Conservation (phyloP, 2,329 filamentous ascomycete species). For the Colletotrichum godetiae region DNA sequence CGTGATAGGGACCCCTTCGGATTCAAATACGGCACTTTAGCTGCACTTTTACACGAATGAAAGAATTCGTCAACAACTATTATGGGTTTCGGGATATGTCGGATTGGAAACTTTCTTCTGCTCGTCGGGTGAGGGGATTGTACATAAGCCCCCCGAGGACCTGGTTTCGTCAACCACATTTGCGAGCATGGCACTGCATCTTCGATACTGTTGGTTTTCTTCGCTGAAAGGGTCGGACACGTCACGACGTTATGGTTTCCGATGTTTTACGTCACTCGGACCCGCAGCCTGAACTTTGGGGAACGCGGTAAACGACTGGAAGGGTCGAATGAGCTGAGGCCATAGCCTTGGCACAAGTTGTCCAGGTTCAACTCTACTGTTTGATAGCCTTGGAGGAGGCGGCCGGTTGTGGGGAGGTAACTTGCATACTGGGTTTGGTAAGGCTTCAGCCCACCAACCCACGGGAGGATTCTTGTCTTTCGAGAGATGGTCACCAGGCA, state of each 20-base stretch:
- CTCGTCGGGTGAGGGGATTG: neutral
- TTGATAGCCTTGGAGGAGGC: neutral
- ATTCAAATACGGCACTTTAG: neutral
- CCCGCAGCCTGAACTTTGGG: neutral
- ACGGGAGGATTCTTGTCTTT: neutral
- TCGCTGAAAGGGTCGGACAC: neutral
- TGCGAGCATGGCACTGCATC: conserved; percentile 34
- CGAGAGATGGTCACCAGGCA: conserved; percentile 16
- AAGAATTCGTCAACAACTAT: neutral
- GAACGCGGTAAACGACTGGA: neutral
- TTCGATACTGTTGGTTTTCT: neutral
- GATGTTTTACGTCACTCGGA: neutral
- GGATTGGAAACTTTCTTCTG: neutral
- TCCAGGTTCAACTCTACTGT: neutral
- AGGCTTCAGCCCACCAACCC: neutral
- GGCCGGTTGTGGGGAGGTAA: neutral
- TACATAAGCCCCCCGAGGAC: neutral
- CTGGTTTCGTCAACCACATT: conserved; percentile 17
- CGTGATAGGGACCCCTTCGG: neutral
- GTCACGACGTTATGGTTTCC: conserved; percentile 8
- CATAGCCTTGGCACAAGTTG: neutral
- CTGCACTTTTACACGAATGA: neutral
- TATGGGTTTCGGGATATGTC: neutral
- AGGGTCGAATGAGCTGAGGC: neutral
- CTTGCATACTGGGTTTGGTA: neutral